A percentile compares a stretch with the other conserved stretches of the same genome.
Evolutionary conservation across 495 filamentous ascomycete species (phyloP).

Genomic region (Aspergillus nidulans): DNA sequence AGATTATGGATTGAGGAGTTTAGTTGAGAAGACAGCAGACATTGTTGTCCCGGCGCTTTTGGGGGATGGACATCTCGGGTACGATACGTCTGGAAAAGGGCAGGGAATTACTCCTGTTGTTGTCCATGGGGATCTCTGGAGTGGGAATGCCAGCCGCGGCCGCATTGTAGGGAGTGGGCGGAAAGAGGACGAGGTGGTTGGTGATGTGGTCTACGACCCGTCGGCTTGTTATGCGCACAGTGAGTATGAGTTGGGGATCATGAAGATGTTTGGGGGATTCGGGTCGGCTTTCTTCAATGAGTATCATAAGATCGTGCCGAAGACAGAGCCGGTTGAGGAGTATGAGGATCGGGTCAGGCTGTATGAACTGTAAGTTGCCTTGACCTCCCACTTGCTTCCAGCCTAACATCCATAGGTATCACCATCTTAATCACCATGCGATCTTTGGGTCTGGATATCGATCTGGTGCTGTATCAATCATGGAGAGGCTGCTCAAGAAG

Average conservation of each 20-base stretch:
- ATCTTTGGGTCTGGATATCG: constrained; percentile 78
- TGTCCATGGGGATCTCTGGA: constrained; percentile 90
- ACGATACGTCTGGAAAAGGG: constrained; percentile 38
- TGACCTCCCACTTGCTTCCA: not conserved
- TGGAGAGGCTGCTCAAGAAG: constrained; percentile 64
- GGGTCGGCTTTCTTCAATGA: constrained; percentile 63
- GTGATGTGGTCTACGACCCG: constrained; percentile 84
- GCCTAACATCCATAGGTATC: constrained; percentile 54
- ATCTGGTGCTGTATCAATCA: constrained; percentile 66
- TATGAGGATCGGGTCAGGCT: constrained; percentile 75
- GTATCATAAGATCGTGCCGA: constrained; percentile 70
- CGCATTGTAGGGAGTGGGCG: constrained; percentile 47
- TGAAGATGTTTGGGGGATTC: constrained; percentile 96
- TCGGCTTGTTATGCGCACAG: constrained; percentile 75
- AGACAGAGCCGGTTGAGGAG: constrained; percentile 76
- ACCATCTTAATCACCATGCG: constrained; percentile 85
- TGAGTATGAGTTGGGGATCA: constrained; percentile 90
- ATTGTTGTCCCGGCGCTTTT: constrained; percentile 70
- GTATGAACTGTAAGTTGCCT: constrained; percentile 72
- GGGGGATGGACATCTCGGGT: constrained; percentile 59
- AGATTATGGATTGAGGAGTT: constrained; percentile 53
- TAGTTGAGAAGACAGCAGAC: constrained; percentile 59
- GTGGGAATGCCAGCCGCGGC: constrained; percentile 72
- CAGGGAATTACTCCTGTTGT: constrained; percentile 64
- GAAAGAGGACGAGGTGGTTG: constrained; percentile 40